Evolutionary conservation across 1,284 basidiomycete species (phyloP).

Genomic region (Stereum hirsutum): DNA sequence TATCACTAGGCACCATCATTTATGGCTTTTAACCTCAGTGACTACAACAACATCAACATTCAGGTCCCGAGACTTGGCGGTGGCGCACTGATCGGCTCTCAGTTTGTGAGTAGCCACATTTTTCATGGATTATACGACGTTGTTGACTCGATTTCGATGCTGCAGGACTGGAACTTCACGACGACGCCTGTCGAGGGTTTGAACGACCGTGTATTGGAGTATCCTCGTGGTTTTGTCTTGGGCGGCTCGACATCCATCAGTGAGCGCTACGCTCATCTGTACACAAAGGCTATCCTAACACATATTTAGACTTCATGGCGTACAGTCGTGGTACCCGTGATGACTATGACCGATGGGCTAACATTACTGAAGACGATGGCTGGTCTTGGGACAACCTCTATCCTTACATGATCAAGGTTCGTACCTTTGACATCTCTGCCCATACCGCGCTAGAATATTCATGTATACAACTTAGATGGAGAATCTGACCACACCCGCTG

Average conservation of each 20-base stretch:
- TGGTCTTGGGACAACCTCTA: conserved; percentile 29
- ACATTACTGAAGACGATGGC: conserved; percentile 23
- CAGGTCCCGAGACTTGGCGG: too few species aligned
- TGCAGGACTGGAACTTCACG: conserved; percentile 19
- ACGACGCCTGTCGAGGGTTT: conserved; percentile 22
- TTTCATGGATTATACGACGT: too few species aligned
- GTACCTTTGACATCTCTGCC: conserved; percentile 9
- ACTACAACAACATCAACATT: too few species aligned
- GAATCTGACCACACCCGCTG: conserved; percentile 11
- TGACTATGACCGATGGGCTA: conserved; percentile 27
- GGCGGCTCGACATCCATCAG: conserved; percentile 30
- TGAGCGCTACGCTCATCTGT: conserved; percentile 10
- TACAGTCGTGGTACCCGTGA: conserved; percentile 27
- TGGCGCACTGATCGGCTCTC: too few species aligned
- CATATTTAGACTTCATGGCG: conserved; percentile 23
- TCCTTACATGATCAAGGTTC: conserved; percentile 23
- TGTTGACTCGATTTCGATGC: conserved; percentile 4
- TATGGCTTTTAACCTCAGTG: too few species aligned
- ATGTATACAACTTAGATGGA: conserved; percentile 16
- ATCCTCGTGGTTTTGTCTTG: conserved; percentile 24
- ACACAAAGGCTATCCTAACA: neutral
- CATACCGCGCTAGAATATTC: conserved; percentile 19
- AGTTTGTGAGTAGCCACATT: too few species aligned
- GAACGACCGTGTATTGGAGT: conserved; percentile 17
- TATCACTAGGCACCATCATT: too few species aligned